Evolutionary conservation across 2,329 filamentous ascomycete species (phyloP), one percentile per base, ranked within the genome.

Genomic region (Stachybotrys echinatus): DNA sequence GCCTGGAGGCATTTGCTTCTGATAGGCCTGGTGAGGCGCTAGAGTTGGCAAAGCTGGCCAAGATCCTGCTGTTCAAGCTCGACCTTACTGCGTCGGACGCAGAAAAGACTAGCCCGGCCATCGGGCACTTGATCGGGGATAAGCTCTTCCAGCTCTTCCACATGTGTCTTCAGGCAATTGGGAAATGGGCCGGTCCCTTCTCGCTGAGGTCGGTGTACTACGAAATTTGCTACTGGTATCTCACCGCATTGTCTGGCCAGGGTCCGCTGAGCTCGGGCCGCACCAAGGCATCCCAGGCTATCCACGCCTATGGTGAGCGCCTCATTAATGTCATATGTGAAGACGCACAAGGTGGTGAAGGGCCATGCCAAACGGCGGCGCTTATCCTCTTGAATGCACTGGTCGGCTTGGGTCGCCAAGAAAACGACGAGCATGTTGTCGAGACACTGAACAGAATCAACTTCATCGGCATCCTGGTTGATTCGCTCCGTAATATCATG

Each of bases 111-210:
- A 72, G 67, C 52, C 65, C 67, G 46, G 71, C 72, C 4, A 74
- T 80, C 49, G 80, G 86, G 34, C 89, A 90, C 64, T 77, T 92
- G 22, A 84, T 94, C 31, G 88, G 90, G 63, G 92, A 97, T 65
- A 89, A 94, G 61, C 77, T 97, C 1, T 92, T 91, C 63, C 88
- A 96, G 62, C 80, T 97, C 4, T 96, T 99, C 75, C 88, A 95
- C 54, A 82, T 90, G 38, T 92, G 89, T 54, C 75, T 96, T 14
- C 81, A 85, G 58, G 89, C 90, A 5, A 87, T 95, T 49, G 83
- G 85, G 55, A 84, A 87, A 53, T 85, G 88, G 62, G 79, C 84
- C 2, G 84, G 86, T 5, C 85, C 81, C 48, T 74, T 88, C 17
- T 77, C 84, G 49, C 73, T 99, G 38, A 85, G 94, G 47, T 84